phyloP scores from a whole-genome alignment of 495 filamentous ascomycete genomes.

The Paragyromitra xinjiangensis region DNA sequence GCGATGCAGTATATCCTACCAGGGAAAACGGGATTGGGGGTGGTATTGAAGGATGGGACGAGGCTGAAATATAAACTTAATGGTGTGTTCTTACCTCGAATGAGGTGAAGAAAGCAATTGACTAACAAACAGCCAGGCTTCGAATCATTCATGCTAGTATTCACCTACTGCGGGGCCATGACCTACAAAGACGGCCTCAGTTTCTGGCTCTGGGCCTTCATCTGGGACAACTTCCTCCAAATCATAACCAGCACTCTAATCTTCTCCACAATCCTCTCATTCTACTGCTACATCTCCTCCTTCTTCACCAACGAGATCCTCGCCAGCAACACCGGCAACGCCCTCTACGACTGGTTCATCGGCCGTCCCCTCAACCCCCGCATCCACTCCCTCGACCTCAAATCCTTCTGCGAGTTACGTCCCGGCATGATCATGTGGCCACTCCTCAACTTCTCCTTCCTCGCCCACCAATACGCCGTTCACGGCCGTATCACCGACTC shows the following conservation, averaged over 20 bases:
- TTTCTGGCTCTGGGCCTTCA: slow-evolving; percentile 89
- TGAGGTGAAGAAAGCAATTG: slow-evolving; percentile 10
- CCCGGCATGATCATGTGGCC: slow-evolving; percentile 93
- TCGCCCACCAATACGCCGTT: slow-evolving; percentile 85
- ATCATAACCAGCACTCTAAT: slow-evolving; percentile 84
- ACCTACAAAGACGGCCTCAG: slow-evolving; percentile 76
- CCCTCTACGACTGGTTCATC: slow-evolving; percentile 96
- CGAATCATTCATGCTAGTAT: slow-evolving; percentile 75
- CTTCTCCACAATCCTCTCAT: slow-evolving; percentile 72
- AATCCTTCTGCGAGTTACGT: slow-evolving; percentile 86
- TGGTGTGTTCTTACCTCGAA: slow-evolving; percentile 61
- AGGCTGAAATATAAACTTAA: slow-evolving; percentile 90
- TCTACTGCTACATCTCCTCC: slow-evolving; percentile 79
- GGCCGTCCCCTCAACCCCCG: slow-evolving; percentile 96
- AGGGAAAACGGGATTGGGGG: slow-evolving; percentile 75
- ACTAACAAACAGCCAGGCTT: slow-evolving; percentile 65
- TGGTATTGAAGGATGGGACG: slow-evolving; percentile 73
- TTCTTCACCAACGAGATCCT: slow-evolving; percentile 80
- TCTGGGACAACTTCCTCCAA: slow-evolving; percentile 87
- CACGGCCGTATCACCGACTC: slow-evolving; percentile 86
- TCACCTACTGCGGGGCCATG: slow-evolving; percentile 73
- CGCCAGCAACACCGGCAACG: slow-evolving; percentile 84
- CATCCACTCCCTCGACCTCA: slow-evolving; percentile 86
- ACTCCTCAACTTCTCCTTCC: slow-evolving; percentile 82
- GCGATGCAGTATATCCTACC: slow-evolving; percentile 81